Base-by-base conservation (phyloP, 768 basidiomycete genomes). In the Phlebiopsis flavidoalba region DNA sequence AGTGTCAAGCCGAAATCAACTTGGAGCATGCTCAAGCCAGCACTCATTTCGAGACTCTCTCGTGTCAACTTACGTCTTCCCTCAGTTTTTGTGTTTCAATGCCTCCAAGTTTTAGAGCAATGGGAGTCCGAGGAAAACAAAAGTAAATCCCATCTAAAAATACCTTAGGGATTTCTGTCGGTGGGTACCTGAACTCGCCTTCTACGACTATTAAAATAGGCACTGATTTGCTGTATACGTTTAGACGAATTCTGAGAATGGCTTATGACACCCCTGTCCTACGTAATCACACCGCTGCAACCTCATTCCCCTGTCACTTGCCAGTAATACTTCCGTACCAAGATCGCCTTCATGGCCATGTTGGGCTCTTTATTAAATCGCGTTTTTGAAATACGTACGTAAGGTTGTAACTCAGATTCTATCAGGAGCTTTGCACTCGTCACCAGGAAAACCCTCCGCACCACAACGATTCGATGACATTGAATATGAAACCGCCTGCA, bases 1-100 rank as follows among this genome's bases (percentile, higher is more conserved):
- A 95, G 93, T 66, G 84, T 96, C 66, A 95, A 95, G 75, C 94
- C 94, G 14, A 93, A 92, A 69, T 83, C 91, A n/a, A 96, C 92
- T 5, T 95, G 93, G 93, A 75, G 79, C 3, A 79, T 91, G 40
- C 82, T 96, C 69, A 94, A 94, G 72, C 93, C n/a, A n/a, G n/a
- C n/a, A n/a, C 93, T 21, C 93, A 93, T 66, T 83, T 89, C 40
- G 80, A 90, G 69, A 83, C 75, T 2, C 82, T 2, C 82, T 95
- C 5, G 83, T 95, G n/a, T 85, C 88, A 8, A 80, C 78, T 40
- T 93, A 94, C 66, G 85, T 89, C 19, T 95, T 94, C 79, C 92
- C 94, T 33, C 88, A 91, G 67, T 81, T n/a, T n/a, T n/a, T 96
- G 26, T 89, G 85, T 21, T 94, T 95, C 76, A 88, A 85, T 24